phyloP scores from a whole-genome alignment of 2,329 filamentous ascomycete species.

The Alternaria gansuensis region DNA sequence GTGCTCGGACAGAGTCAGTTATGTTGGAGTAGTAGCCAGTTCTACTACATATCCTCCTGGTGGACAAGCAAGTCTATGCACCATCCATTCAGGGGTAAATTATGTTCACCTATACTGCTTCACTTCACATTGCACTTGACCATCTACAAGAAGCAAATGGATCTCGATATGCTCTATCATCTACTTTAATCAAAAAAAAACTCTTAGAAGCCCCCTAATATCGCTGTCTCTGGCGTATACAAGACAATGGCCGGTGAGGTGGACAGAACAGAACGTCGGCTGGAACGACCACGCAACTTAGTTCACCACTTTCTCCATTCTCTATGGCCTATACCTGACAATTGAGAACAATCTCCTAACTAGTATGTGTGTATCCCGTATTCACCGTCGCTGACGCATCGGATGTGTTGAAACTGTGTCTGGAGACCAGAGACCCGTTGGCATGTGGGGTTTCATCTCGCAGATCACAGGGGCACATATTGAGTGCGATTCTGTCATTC shows the following conservation, averaged over 20 bases:
- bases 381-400: not conserved
- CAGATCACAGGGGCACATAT: not conserved
- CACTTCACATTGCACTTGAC: not conserved
- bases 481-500: not conserved
- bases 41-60: not conserved
- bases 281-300: not conserved
- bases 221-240: not conserved
- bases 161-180: not conserved
- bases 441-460: not conserved
- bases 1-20: not conserved
- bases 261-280: not conserved
- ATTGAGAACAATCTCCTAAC: not conserved
- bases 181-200: not conserved
- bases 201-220: not conserved
- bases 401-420: not conserved
- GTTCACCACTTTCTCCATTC: not conserved
- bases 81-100: slow-evolving; percentile 13
- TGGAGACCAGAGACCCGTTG: not conserved
- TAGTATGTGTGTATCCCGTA: not conserved
- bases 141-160: not conserved
- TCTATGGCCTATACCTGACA: not conserved
- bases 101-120: not conserved
- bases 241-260: not conserved
- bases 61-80: slow-evolving; percentile 1
- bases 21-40: not conserved